Conservation (phyloP, 768 basidiomycete species). For the Butyriboletus loyo region DNA sequence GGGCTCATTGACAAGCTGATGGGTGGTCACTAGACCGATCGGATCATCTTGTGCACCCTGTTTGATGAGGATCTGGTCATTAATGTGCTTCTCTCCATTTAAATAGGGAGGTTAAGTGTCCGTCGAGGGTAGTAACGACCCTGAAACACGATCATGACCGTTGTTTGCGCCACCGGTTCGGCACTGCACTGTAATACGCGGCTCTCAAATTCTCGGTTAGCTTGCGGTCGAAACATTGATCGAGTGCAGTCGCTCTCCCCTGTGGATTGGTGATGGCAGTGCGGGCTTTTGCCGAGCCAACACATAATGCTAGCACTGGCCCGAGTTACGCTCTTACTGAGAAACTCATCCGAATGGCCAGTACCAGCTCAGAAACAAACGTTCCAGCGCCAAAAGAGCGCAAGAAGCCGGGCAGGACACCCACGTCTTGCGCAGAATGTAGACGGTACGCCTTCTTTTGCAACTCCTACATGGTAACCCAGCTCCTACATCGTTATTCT, state of each 20-base stretch:
- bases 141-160: neutral
- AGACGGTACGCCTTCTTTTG: slow-evolving; percentile 29
- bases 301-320: neutral
- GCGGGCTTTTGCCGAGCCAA: slow-evolving; percentile 9
- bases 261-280: neutral
- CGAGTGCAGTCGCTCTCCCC: neutral
- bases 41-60: neutral
- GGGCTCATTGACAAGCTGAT: neutral
- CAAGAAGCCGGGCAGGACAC: slow-evolving; percentile 48
- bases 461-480: neutral
- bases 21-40: no score
- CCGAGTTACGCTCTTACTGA: neutral
- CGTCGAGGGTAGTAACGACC: neutral
- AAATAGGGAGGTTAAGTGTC: no score
- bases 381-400: slow-evolving; percentile 31
- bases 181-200: neutral
- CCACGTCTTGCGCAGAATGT: slow-evolving; percentile 41
- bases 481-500: neutral
- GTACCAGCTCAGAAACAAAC: slow-evolving; percentile 8
- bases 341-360: neutral
- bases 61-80: neutral
- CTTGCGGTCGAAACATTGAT: neutral
- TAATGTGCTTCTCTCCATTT: no score
- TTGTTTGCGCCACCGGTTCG: neutral
- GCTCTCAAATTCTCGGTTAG: neutral